Base-by-base conservation (phyloP, 2,329 filamentous ascomycete genomes). In the Ophiocordyceps camponoti-floridani region DNA sequence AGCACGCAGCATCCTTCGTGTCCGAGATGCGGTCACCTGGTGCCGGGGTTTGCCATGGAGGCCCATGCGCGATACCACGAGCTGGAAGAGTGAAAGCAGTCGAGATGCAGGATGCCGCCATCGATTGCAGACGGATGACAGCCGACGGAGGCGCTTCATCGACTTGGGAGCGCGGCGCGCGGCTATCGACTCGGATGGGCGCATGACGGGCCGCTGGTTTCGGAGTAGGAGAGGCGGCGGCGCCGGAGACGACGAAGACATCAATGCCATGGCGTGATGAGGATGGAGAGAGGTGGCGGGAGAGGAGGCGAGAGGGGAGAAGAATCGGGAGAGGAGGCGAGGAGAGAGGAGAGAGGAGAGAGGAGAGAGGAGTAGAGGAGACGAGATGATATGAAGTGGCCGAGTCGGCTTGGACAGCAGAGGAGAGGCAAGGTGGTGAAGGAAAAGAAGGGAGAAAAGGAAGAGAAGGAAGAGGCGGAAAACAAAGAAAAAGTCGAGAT, bases 31-130 rank as follows among this genome's bases (percentile, higher is more conserved):
- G 71, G 69, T 10, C 63, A 72, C 43, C 50, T 56, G 3, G 68
- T 80, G 50, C 75, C 76, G 4, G 43, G 57, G 1, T 82, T 80
- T 58, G 76, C 76, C 6, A 64, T 75, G 56, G 53, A 63, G 5
- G 75, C 77, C 4, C 77, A 82, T 48, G 45, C 50, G 33, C 55
- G 62, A 50, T 62, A 57, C 45, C 61, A 63, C 47, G 54, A 62
- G 48, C 47, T 62, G 47, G 56, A 51, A 47, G 55, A 37, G 27
- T 47, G 31, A 45, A 13, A 18, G 28, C 35, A 38, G n/a, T 38
- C 35, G 35, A 38, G 16, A 38, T 38, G 35, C 35, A n/a, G 35
- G 16, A 5, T 38, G 16, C 35, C 35, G 35, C 9, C n/a, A 10
- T 18, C 3, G 35, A 19, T 18, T 6, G 16, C 35, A 4, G 28